These are phyloP conservation scores for Patellifolia procumbens DNA, from an alignment of 179 eudicot genomes.

Conservation along the genomic window DNA sequence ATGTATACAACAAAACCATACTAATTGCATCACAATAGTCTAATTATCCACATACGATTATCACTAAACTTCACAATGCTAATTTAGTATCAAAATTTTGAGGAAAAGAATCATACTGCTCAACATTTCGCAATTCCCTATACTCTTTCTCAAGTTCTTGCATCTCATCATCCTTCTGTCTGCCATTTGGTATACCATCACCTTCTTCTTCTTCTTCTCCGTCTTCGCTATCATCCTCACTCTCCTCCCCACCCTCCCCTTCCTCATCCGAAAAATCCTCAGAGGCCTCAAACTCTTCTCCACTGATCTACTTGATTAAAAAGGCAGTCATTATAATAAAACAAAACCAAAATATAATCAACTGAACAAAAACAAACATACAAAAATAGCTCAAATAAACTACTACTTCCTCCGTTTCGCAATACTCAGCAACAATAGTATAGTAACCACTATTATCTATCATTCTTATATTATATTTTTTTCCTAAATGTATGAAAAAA, in stretches of 20 bases:
- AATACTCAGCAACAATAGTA: too few species aligned
- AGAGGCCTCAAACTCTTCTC: conserved; percentile 28
- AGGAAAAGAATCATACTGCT: conserved; percentile 57
- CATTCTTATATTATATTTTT: too few species aligned
- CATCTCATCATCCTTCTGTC: conserved; percentile 54
- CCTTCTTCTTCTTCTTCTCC: conserved; percentile 21
- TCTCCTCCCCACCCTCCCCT: conserved; percentile 15
- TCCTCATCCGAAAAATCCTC: conserved; percentile 25
- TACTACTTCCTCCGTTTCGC: too few species aligned
- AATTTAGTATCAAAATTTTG: not conserved
- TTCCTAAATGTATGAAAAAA: too few species aligned
- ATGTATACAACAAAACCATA: not conserved
- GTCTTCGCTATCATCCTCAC: conserved; percentile 23
- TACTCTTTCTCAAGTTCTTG: conserved; percentile 80
- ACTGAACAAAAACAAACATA: not conserved
- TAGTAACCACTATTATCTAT: too few species aligned
- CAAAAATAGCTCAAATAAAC: not conserved
- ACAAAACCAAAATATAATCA: not conserved
- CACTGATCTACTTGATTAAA: conserved; percentile 24
- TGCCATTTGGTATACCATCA: conserved; percentile 13
- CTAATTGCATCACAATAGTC: not conserved
- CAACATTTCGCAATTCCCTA: conserved; percentile 47
- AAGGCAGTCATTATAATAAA: not conserved
- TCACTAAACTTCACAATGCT: not conserved
- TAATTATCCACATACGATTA: not conserved